Evolutionary conservation across 495 filamentous ascomycete genomes (phyloP).

Genomic region (Viridothelium virens): DNA sequence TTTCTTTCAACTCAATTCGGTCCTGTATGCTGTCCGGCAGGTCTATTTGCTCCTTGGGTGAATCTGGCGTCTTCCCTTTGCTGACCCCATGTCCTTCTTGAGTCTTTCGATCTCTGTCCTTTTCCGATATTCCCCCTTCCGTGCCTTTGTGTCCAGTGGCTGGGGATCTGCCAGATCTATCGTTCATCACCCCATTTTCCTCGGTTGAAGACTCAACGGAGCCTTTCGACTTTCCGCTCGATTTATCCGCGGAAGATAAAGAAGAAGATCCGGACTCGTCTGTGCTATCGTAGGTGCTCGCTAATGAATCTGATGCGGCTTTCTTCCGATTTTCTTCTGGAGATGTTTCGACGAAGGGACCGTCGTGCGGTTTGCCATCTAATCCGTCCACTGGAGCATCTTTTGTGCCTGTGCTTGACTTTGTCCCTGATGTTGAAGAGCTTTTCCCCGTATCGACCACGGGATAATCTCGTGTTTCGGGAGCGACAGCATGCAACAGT

Average conservation of each 20-base stretch:
- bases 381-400: constrained; percentile 91
- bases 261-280: not conserved
- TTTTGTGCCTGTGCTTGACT: constrained; percentile 56
- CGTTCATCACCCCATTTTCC: constrained; percentile 84
- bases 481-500: constrained; percentile 30
- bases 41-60: constrained; percentile 77
- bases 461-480: constrained; percentile 20
- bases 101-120: constrained; percentile 60
- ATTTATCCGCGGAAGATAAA: not conserved
- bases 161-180: constrained; percentile 61
- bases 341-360: constrained; percentile 51
- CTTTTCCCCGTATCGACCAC: constrained; percentile 12
- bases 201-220: constrained; percentile 40
- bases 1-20: constrained; percentile 35
- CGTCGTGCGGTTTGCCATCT: constrained; percentile 89
- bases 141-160: constrained; percentile 82
- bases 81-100: constrained; percentile 52
- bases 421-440: constrained; percentile 32
- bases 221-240: constrained; percentile 15
- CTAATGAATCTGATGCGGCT: constrained; percentile 43
- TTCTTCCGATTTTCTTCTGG: constrained; percentile 31
- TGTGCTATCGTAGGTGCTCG: constrained; percentile 5
- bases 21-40: constrained; percentile 72
- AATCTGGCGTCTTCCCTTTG: constrained; percentile 65
- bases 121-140: constrained; percentile 77